Evolutionary conservation across 495 filamentous ascomycete species (phyloP).

Genomic region (Penicillium pulvis): DNA sequence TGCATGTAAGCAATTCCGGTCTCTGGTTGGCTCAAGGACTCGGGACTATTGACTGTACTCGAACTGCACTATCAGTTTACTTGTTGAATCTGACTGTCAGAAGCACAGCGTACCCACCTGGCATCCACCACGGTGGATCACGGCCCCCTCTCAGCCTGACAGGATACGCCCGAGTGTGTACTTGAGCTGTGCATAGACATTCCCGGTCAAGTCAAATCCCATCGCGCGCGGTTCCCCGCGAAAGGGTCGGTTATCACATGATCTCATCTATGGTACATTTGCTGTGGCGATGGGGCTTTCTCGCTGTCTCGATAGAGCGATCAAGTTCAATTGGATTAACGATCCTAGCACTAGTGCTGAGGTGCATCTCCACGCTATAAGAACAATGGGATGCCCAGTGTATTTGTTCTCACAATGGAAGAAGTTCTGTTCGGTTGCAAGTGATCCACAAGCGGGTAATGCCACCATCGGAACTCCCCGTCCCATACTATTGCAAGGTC

Average conservation of each 20-base stretch:
- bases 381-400: conserved; percentile 8
- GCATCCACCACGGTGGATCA: neutral
- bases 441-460: neutral
- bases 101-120: neutral
- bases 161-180: neutral
- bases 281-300: neutral
- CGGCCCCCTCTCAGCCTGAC: conserved; percentile 6
- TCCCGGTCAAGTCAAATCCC: neutral
- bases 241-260: conserved; percentile 1
- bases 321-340: neutral
- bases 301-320: neutral
- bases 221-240: neutral
- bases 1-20: neutral
- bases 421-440: neutral
- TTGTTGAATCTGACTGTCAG: neutral
- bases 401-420: neutral
- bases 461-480: conserved; percentile 23
- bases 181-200: conserved; percentile 1
- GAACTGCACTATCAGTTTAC: neutral
- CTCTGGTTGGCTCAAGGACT: neutral
- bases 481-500: conserved; percentile 9
- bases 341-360: neutral
- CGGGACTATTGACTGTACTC: neutral
- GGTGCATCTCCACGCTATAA: conserved; percentile 6
- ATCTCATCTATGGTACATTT: neutral